Base-by-base conservation (phyloP, 2,329 filamentous ascomycete species). In the Fusarium staphyleae region DNA sequence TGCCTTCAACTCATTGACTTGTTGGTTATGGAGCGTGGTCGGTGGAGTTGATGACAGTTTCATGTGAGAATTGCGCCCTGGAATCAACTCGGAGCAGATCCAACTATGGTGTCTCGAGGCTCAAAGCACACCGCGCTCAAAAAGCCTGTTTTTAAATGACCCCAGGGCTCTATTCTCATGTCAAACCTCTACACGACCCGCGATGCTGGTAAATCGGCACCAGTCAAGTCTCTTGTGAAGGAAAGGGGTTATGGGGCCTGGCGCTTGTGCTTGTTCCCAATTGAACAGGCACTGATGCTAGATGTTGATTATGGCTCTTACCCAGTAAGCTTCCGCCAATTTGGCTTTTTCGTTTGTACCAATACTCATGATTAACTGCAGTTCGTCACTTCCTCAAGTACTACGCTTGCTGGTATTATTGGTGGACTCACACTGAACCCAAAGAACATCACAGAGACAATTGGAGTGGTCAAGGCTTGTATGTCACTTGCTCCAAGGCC, bases 391-490 rank as follows among this genome's bases (percentile, higher is more conserved):
- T 84, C 81, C 35, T 85, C 82, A 51, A 86, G 78, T 70, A 86
- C 83, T 19, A 80, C 54, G 15, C 48, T 65, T 45, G 63, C 60
- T 32, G 86, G 86, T 55, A 81, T 87, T 56, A 81, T 88, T 62
- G 85, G 82, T 32, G 86, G 86, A 45, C 76, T 89, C 11, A 80
- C 80, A 29, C 72, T 89, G 36, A 83, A 84, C 67, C 85, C 83
- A 55, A 81, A 76, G 58, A 85, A 84, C 57, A 78, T 89, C 56
- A 80, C 77, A 46, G 80, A 76, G 55, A 79, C 84, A 37, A 81
- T 88, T 60, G 87, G 87, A 47, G 86, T 89, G 10, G 86, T 88
- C 22, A 89, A 89, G 70, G 85, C 86, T 24, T 88, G 86, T 75
- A 63, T 50, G 66, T 69, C 16, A 43, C 55, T 69, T 50, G 45